Evolutionary conservation across 148 eudicot species (phyloP).

Genomic region (Euryodendron excelsum): DNA sequence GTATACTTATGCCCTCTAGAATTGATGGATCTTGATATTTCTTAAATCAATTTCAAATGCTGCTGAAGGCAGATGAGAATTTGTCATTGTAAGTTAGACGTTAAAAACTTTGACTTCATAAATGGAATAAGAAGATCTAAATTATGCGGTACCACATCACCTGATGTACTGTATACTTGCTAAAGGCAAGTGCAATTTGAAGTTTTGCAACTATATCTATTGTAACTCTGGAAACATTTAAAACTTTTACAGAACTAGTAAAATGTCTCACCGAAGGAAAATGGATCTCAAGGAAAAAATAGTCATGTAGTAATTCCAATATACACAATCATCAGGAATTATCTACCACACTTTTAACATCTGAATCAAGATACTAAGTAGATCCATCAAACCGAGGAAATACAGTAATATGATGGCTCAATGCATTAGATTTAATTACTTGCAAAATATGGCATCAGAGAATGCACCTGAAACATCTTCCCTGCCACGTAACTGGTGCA

Average conservation of each 20-base stretch:
- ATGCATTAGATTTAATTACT: neutral
- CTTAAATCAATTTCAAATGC: too few relatives aligned
- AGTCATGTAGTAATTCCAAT: neutral
- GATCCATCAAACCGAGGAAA: neutral
- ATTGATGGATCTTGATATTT: too few relatives aligned
- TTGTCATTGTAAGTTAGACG: neutral
- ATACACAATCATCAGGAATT: neutral
- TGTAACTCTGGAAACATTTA: too few relatives aligned
- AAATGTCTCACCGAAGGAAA: neutral
- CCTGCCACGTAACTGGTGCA: slow-evolving; percentile 71
- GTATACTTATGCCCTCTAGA: too few relatives aligned
- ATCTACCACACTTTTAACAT: neutral
- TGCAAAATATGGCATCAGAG: neutral
- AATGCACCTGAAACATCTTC: slow-evolving; percentile 77
- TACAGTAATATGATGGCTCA: neutral
- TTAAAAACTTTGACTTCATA: neutral
- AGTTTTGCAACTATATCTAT: neutral
- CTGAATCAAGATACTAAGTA: neutral
- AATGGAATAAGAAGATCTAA: neutral
- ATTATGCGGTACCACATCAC: neutral
- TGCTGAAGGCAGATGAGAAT: too few relatives aligned
- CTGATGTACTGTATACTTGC: neutral
- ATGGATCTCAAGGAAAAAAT: neutral
- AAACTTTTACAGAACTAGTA: too few relatives aligned
- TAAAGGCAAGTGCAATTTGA: neutral